These are phyloP conservation scores for Boeremia exigua DNA, from an alignment of 2,329 filamentous ascomycete species.

Conservation along the genomic window DNA sequence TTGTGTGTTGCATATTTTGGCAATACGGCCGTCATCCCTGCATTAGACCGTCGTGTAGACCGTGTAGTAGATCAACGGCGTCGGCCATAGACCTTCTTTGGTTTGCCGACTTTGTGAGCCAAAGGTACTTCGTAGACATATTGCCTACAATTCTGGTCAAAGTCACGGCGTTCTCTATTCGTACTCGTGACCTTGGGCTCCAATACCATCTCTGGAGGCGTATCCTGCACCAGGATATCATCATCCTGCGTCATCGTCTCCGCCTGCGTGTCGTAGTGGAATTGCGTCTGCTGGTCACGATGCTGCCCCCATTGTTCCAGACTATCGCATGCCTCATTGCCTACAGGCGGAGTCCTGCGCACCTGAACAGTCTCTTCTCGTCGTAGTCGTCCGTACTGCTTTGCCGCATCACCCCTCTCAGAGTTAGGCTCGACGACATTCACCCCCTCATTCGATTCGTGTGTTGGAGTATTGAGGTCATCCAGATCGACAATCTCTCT, in stretches of 20 bases:
- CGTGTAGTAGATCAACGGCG: not conserved
- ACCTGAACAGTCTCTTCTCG: slow-evolving; percentile 2
- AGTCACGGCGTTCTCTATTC: not conserved
- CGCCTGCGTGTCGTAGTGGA: slow-evolving; percentile 10
- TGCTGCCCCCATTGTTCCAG: slow-evolving; percentile 5
- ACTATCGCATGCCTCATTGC: not conserved
- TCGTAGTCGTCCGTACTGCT: not conserved
- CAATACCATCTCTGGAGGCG: slow-evolving; percentile 1
- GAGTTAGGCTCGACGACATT: not conserved
- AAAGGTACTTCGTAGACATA: not conserved
- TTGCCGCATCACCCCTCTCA: not conserved
- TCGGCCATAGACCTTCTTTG: slow-evolving; percentile 10
- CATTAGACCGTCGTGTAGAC: not conserved
- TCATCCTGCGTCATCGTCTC: not conserved
- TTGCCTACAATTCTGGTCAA: not conserved
- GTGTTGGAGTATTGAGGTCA: not conserved
- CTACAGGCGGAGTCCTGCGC: not conserved
- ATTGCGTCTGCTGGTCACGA: slow-evolving; percentile 8
- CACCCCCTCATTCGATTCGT: not conserved
- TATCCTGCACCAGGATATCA: slow-evolving; percentile 5
- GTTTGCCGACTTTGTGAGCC: not conserved
- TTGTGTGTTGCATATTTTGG: not conserved
- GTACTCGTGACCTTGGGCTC: not conserved
- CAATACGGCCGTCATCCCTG: not conserved
- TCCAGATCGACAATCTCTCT: slow-evolving; percentile 10